These are phyloP conservation scores for Poa annua DNA, from an alignment of 176 grass and related monocot species.

Conservation along the genomic window DNA sequence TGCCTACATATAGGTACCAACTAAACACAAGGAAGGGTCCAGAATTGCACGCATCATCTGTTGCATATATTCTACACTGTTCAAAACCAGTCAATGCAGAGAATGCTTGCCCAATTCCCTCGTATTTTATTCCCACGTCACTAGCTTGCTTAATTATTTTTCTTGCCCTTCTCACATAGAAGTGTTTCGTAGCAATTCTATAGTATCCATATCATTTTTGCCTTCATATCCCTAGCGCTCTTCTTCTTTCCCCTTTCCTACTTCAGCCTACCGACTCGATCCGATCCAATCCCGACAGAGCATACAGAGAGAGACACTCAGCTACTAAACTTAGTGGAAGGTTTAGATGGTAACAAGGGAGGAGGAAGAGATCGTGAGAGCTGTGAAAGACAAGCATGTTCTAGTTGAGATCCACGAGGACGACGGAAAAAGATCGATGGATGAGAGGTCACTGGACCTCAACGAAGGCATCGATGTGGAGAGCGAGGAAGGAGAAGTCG, in stretches of 20 bases:
- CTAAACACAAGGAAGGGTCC: slow-evolving; percentile 40
- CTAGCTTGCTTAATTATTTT: slow-evolving; percentile 44
- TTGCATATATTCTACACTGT: slow-evolving; percentile 43
- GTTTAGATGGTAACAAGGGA: slow-evolving; percentile 36
- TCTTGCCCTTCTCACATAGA: not conserved
- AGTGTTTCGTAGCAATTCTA: not conserved
- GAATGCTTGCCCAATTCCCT: slow-evolving; percentile 72
- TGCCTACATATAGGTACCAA: slow-evolving; percentile 18
- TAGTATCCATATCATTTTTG: slow-evolving; percentile 45
- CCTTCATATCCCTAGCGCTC: slow-evolving; percentile 31
- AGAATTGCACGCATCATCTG: slow-evolving; percentile 22
- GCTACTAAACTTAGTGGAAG: not conserved
- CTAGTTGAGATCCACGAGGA: slow-evolving; percentile 56
- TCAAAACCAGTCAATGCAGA: slow-evolving; percentile 74
- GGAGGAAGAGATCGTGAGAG: slow-evolving; percentile 27
- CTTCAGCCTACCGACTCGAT: not conserved
- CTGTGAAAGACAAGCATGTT: slow-evolving; percentile 47
- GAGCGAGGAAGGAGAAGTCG: slow-evolving; percentile 49
- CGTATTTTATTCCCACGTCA: slow-evolving; percentile 59
- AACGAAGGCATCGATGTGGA: slow-evolving; percentile 57
- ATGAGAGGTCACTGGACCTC: slow-evolving; percentile 55
- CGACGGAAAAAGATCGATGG: slow-evolving; percentile 39
- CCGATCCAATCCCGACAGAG: slow-evolving; percentile 39
- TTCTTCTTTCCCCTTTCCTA: slow-evolving; percentile 56
- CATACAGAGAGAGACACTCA: slow-evolving; percentile 31